These are phyloP conservation scores for Solanum medicagineum DNA, from an alignment of 257 asterid species.

Conservation along the genomic window DNA sequence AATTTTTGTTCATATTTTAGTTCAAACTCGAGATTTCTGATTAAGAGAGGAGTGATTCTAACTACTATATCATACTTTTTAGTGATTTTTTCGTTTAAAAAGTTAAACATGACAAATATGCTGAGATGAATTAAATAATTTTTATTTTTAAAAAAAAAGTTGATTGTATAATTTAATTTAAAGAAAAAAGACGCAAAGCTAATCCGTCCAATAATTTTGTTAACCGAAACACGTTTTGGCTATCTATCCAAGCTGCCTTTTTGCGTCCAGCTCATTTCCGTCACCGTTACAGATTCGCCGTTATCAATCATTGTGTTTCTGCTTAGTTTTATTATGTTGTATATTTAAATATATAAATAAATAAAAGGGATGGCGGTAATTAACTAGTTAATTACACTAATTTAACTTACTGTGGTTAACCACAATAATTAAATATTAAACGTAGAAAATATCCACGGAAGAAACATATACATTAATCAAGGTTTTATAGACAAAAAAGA, in stretches of 20 bases:
- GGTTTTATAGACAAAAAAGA: neutral
- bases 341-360: neutral
- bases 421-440: neutral
- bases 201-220: slow-evolving; percentile 1
- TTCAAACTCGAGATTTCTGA: accelerated
- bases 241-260: neutral
- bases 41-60: too few species aligned
- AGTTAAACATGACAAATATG: neutral
- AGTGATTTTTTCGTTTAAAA: too few species aligned
- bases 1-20: too few species aligned
- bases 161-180: neutral
- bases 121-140: accelerated
- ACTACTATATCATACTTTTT: too few species aligned
- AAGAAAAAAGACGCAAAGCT: slow-evolving; percentile 1
- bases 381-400: neutral
- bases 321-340: neutral
- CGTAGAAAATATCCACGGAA: neutral
- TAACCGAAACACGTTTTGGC: slow-evolving; percentile 1
- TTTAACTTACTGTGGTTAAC: neutral
- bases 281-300: slow-evolving; percentile 7
- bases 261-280: neutral
- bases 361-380: neutral
- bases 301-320: neutral
- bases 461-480: neutral
- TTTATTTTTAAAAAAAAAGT: neutral